Conservation (phyloP, 2,329 filamentous ascomycete species). For the Colletotrichum sp. region DNA sequence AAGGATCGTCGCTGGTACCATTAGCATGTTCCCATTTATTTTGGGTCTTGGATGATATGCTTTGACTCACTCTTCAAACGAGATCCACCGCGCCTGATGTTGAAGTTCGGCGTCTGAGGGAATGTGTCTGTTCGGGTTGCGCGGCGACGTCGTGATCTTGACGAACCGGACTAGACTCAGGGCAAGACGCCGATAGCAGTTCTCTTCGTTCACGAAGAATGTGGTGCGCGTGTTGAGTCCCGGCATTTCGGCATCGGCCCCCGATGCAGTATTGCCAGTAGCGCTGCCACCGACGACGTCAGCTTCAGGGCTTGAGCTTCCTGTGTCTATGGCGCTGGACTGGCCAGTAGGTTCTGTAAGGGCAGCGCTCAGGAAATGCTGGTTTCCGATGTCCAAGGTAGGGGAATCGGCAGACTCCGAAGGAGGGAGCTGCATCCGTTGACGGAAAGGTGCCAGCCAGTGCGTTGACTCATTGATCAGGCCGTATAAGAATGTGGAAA, state of each 20-base stretch:
- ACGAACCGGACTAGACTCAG: slow-evolving; percentile 24
- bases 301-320: neutral
- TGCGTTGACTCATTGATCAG: slow-evolving; percentile 7
- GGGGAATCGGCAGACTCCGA: neutral
- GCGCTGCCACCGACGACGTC: neutral
- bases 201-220: slow-evolving; percentile 26
- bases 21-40: neutral
- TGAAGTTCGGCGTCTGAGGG: slow-evolving; percentile 41
- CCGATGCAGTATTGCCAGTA: neutral
- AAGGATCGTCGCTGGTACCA: slow-evolving; percentile 34
- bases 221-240: neutral
- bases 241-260: neutral
- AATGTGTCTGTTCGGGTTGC: slow-evolving; percentile 30
- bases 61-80: slow-evolving; percentile 30
- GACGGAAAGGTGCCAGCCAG: slow-evolving; percentile 8
- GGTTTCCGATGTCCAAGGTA: neutral
- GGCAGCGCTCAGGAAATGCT: neutral
- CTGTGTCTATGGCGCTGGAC: neutral
- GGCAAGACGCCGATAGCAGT: slow-evolving; percentile 28
- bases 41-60: rapidly evolving
- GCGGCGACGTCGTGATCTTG: slow-evolving; percentile 30
- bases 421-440: neutral
- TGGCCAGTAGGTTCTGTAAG: neutral
- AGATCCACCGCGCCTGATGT: slow-evolving; percentile 36
- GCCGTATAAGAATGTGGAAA: neutral